Percentiles rank a stretch among this genome's conserved stretches.
Conservation (phyloP, 257 asterid species). For the Lantana camara region DNA sequence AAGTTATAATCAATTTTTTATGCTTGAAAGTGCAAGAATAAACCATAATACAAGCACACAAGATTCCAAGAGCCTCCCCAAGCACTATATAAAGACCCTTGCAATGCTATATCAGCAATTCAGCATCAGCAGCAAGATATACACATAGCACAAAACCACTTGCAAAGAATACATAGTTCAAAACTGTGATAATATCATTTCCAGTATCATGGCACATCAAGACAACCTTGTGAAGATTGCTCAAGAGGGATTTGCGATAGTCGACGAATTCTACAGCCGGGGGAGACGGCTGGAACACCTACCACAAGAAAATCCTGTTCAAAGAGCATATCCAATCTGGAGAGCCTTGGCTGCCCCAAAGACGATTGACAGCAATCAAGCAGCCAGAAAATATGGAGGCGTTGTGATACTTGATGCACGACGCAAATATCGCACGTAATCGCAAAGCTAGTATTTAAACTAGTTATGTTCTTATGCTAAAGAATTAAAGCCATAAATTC, state of each 20-base stretch:
- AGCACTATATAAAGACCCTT: slow-evolving; percentile 20
- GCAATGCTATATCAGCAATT: slow-evolving; percentile 12
- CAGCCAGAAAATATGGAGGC: slow-evolving; percentile 49
- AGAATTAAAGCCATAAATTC: too few species aligned
- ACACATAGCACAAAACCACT: slow-evolving; percentile 11
- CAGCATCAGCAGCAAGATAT: too few species aligned
- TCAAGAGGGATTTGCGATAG: slow-evolving; percentile 39
- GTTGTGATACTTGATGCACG: slow-evolving; percentile 28
- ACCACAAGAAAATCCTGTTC: slow-evolving; percentile 25
- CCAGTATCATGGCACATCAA: slow-evolving; percentile 35
- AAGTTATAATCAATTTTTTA: background rate
- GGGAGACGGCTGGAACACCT: slow-evolving; percentile 26
- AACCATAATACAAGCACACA: too few species aligned
- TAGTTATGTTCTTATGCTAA: background rate
- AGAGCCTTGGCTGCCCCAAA: slow-evolving; percentile 31
- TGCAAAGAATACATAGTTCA: too few species aligned
- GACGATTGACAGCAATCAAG: slow-evolving; percentile 45
- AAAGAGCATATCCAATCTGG: slow-evolving; percentile 26
- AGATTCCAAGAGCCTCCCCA: slow-evolving; percentile 15
- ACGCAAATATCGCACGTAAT: slow-evolving; percentile 27
- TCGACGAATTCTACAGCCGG: slow-evolving; percentile 34
- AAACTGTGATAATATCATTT: too few species aligned
- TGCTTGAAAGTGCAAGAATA: background rate
- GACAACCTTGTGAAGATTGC: slow-evolving; percentile 46
- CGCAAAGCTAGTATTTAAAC: background rate